Evolutionary conservation across 805 yeast genomes (phyloP).

Genomic region (Isabelozyma pseudorhagii): DNA sequence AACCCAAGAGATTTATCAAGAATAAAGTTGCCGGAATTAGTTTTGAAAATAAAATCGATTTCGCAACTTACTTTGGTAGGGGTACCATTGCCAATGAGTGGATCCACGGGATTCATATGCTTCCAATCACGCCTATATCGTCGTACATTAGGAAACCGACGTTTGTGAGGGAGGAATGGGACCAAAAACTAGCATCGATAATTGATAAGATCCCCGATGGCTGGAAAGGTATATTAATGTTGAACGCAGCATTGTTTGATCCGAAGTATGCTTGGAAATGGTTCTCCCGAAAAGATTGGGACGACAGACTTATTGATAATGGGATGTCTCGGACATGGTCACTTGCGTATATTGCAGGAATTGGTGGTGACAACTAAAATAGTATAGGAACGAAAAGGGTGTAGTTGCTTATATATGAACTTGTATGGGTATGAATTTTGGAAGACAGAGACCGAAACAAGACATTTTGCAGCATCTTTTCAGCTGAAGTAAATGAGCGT

Average conservation of each 20-base stretch:
- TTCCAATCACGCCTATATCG: slow-evolving; percentile 69
- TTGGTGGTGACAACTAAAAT: slow-evolving; percentile 21
- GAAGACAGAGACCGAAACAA: too few species aligned
- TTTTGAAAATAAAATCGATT: slow-evolving; percentile 71
- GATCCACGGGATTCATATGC: slow-evolving; percentile 76
- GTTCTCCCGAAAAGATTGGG: slow-evolving; percentile 50
- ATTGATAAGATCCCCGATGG: slow-evolving; percentile 55
- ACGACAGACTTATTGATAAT: slow-evolving; percentile 59
- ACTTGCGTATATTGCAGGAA: slow-evolving; percentile 66
- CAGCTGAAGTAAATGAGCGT: too few species aligned
- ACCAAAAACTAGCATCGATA: slow-evolving; percentile 42
- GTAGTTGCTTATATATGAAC: neutral
- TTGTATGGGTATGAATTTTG: too few species aligned
- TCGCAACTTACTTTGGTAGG: slow-evolving; percentile 72
- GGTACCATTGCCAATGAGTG: slow-evolving; percentile 56
- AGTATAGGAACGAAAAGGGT: neutral
- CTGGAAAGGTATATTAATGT: slow-evolving; percentile 70
- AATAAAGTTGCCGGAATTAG: slow-evolving; percentile 73
- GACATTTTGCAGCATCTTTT: too few species aligned
- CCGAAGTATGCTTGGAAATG: slow-evolving; percentile 48
- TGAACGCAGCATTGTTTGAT: slow-evolving; percentile 72
- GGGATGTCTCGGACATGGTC: slow-evolving; percentile 92
- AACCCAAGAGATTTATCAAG: slow-evolving; percentile 52
- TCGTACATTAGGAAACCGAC: slow-evolving; percentile 52
- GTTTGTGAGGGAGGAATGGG: slow-evolving; percentile 67